A percentile compares a stretch with the other conserved stretches of the same genome.
phyloP scores from a whole-genome alignment of 495 filamentous ascomycete species.

The Trichoderma asperelloides region DNA sequence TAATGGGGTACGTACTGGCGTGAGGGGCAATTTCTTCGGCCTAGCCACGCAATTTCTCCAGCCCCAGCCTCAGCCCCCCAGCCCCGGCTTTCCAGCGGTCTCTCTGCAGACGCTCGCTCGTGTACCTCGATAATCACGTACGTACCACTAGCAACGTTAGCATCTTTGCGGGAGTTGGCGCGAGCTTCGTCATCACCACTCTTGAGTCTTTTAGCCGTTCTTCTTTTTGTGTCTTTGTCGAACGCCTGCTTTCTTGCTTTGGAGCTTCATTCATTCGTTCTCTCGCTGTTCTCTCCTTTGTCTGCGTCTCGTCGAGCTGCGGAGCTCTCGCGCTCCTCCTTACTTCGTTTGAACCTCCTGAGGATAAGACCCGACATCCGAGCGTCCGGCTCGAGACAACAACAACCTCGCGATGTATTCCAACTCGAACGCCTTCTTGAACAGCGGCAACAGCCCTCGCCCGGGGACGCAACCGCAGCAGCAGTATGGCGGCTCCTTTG shows the following conservation, averaged over 20 bases:
- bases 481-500: conserved; percentile 49
- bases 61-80: not conserved
- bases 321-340: conserved; percentile 8
- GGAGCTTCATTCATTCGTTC: not conserved
- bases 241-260: not conserved
- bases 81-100: not conserved
- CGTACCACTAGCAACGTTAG: not conserved
- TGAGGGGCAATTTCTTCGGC: not conserved
- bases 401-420: conserved; percentile 61
- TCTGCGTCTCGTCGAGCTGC: conserved; percentile 8
- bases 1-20: too few species aligned
- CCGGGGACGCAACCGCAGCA: conserved; percentile 60
- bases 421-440: conserved; percentile 74
- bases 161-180: conserved; percentile 3
- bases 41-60: not conserved
- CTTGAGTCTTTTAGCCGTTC: not conserved
- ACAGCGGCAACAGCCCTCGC: conserved; percentile 64
- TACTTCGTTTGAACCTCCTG: conserved; percentile 1
- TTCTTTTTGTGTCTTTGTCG: not conserved
- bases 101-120: not conserved
- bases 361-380: not conserved
- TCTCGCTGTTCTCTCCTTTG: not conserved
- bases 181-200: conserved; percentile 9
- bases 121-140: not conserved
- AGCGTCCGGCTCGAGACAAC: conserved; percentile 10